These are phyloP conservation scores for Proliferodiscus dingleyae DNA, from an alignment of 2,329 filamentous ascomycete genomes.

Conservation along the genomic window DNA sequence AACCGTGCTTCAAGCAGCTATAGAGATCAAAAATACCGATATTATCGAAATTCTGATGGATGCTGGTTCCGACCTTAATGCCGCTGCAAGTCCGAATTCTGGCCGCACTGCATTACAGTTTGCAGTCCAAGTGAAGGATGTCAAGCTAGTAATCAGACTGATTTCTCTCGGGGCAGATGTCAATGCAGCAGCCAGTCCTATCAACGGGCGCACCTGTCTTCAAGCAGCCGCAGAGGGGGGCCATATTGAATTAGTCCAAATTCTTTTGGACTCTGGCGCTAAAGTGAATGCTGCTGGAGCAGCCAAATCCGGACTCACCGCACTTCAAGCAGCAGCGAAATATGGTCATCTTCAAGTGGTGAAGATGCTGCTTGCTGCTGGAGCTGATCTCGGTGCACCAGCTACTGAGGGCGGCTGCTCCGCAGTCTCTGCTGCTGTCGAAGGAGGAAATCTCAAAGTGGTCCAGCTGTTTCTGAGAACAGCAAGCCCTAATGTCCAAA, in stretches of 20 bases:
- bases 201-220: slow-evolving; percentile 8
- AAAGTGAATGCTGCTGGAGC: slow-evolving; percentile 22
- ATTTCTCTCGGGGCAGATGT: too few species aligned
- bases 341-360: not conserved
- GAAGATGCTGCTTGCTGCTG: slow-evolving; percentile 8
- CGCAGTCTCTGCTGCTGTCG: slow-evolving; percentile 9
- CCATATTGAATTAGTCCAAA: slow-evolving; percentile 3
- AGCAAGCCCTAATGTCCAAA: slow-evolving; percentile 9
- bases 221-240: slow-evolving; percentile 8
- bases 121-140: too few species aligned
- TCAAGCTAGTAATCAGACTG: too few species aligned
- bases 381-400: slow-evolving; percentile 10
- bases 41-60: slow-evolving; percentile 7
- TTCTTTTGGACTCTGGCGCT: slow-evolving; percentile 21
- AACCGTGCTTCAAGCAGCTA: slow-evolving; percentile 9
- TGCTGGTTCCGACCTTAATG: slow-evolving; percentile 14
- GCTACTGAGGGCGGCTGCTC: slow-evolving; percentile 4
- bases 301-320: slow-evolving; percentile 7
- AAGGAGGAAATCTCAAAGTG: slow-evolving; percentile 2
- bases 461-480: slow-evolving; percentile 5
- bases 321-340: slow-evolving; percentile 5
- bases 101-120: too few species aligned
- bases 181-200: slow-evolving; percentile 4
- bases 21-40: slow-evolving; percentile 1
- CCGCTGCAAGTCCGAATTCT: too few species aligned